These are phyloP conservation scores for Didymosphaeria variabile DNA, from an alignment of 2,329 filamentous ascomycete species.

Conservation along the genomic window DNA sequence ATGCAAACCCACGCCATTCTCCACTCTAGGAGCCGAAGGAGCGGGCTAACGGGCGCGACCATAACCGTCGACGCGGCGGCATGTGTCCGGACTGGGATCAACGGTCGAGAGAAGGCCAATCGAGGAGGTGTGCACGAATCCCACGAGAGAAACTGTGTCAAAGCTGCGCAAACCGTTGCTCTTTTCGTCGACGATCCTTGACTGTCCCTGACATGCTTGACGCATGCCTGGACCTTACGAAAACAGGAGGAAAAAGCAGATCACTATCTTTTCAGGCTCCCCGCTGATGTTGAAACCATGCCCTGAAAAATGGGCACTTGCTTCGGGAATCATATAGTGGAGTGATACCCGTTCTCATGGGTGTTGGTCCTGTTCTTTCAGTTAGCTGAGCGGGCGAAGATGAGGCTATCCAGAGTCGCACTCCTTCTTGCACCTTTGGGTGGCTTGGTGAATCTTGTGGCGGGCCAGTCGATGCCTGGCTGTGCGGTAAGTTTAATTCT, in stretches of 20 bases:
- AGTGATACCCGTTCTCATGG: neutral
- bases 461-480: constrained; percentile 1
- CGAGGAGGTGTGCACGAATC: neutral
- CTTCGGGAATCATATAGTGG: neutral
- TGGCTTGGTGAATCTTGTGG: neutral
- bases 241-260: neutral
- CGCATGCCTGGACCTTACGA: neutral
- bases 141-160: neutral
- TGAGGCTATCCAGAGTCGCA: constrained; percentile 2
- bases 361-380: neutral
- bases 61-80: neutral
- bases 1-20: neutral
- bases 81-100: neutral
- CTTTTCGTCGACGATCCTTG: neutral
- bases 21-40: neutral
- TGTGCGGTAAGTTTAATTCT: constrained; percentile 9
- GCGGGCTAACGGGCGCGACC: neutral
- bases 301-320: neutral
- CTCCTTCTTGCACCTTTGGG: constrained; percentile 5
- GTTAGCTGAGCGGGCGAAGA: neutral
- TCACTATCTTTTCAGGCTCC: neutral
- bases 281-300: neutral
- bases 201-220: neutral
- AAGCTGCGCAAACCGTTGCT: neutral
- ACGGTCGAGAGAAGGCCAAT: too few species aligned